phyloP scores from a whole-genome alignment of 495 filamentous ascomycete species.

The Pyrenula massariospora region DNA sequence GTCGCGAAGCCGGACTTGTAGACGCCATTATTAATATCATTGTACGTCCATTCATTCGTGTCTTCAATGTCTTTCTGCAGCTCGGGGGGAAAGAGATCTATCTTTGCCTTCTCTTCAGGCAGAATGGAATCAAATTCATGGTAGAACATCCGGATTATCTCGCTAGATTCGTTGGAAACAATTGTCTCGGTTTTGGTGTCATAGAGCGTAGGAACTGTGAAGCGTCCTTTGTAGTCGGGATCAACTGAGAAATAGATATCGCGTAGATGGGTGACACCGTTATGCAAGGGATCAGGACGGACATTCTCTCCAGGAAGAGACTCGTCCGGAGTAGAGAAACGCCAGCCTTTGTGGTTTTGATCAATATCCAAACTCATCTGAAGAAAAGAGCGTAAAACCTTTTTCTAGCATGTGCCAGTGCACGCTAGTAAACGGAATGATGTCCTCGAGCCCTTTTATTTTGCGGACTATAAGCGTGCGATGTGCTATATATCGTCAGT shows the following conservation, averaged over 20 bases:
- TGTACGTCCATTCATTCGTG: slow-evolving; percentile 73
- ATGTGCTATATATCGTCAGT: slow-evolving; percentile 32
- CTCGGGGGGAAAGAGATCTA: slow-evolving; percentile 51
- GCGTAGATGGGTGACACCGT: slow-evolving; percentile 42
- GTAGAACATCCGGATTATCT: slow-evolving; percentile 63
- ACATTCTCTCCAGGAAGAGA: slow-evolving; percentile 46
- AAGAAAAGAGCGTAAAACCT: slow-evolving; percentile 20
- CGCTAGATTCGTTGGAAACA: slow-evolving; percentile 46
- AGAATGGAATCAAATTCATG: slow-evolving; percentile 63
- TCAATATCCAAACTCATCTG: not conserved
- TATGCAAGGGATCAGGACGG: slow-evolving; percentile 38
- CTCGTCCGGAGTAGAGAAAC: slow-evolving; percentile 57
- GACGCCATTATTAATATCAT: slow-evolving; percentile 78
- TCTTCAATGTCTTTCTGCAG: slow-evolving; percentile 56
- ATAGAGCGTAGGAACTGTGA: slow-evolving; percentile 52
- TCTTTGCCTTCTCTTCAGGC: slow-evolving; percentile 37
- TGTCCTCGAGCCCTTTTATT: slow-evolving; percentile 56
- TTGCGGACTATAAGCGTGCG: slow-evolving; percentile 55
- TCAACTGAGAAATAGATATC: slow-evolving; percentile 51
- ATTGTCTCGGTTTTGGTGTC: slow-evolving; percentile 48
- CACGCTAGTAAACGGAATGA: slow-evolving; percentile 53
- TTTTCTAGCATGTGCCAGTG: slow-evolving; percentile 57
- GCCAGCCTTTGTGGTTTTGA: slow-evolving; percentile 51
- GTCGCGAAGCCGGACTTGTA: slow-evolving; percentile 68
- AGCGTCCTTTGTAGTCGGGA: slow-evolving; percentile 45